Evolutionary conservation across 1,139 yeast species (phyloP).

Genomic region (Starmera stellimalicola): DNA sequence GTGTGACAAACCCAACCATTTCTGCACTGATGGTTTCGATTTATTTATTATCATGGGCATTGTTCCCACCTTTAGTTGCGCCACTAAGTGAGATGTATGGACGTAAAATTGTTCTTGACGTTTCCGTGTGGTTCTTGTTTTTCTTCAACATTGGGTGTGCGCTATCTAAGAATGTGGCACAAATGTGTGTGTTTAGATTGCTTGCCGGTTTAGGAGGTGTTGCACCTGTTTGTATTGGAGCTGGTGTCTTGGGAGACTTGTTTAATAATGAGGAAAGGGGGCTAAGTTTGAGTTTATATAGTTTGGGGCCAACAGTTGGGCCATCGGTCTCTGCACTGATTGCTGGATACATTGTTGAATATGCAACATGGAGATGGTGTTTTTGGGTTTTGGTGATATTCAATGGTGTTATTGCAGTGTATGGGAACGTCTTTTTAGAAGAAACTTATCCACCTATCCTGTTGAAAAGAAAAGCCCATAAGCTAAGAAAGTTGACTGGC

Average conservation of each 20-base stretch:
- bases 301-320: constrained; percentile 53
- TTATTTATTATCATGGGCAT: constrained; percentile 55
- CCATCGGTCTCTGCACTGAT: constrained; percentile 44
- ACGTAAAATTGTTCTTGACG: constrained; percentile 39
- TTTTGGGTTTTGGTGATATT: constrained; percentile 50
- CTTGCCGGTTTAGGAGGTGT: constrained; percentile 60
- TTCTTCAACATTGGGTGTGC: constrained; percentile 53
- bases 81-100: constrained; percentile 57
- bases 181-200: constrained; percentile 48
- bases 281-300: constrained; percentile 49
- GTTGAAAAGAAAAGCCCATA: constrained; percentile 36
- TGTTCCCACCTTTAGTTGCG: constrained; percentile 51
- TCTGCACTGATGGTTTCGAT: constrained; percentile 44
- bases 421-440: constrained; percentile 34
- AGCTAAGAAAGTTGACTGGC: constrained; percentile 41
- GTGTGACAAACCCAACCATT: constrained; percentile 29
- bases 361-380: constrained; percentile 49
- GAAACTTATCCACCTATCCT: constrained; percentile 57
- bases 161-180: constrained; percentile 40
- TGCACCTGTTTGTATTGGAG: constrained; percentile 63
- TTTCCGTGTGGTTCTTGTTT: constrained; percentile 40
- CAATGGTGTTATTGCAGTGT: constrained; percentile 36
- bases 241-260: constrained; percentile 59
- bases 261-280: constrained; percentile 44
- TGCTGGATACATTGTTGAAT: constrained; percentile 42